Evolutionary conservation across 2,329 filamentous ascomycete species (phyloP).

Genomic region (Thielaviopsis ethacetica): DNA sequence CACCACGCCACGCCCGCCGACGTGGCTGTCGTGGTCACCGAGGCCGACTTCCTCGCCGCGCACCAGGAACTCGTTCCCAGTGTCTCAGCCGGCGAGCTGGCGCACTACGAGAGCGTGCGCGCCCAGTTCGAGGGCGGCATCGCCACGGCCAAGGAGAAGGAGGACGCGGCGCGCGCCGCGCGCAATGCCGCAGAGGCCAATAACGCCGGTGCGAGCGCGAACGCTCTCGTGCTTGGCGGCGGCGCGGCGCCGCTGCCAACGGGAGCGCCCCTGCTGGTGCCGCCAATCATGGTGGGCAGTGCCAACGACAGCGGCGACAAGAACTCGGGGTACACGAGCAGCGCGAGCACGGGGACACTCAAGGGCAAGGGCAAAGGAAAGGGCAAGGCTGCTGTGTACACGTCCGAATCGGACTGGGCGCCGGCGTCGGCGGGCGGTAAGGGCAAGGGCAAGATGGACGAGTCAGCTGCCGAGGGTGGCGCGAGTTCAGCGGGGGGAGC

Average conservation of each 20-base stretch:
- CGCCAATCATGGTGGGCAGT: not conserved
- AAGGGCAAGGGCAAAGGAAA: conserved; percentile 15
- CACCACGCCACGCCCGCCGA: conserved; percentile 73
- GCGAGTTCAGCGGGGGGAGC: conserved; percentile 16
- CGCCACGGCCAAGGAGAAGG: conserved; percentile 20
- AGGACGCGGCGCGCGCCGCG: conserved; percentile 24
- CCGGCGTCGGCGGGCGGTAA: conserved; percentile 23
- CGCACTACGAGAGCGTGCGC: conserved; percentile 77
- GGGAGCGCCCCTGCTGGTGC: conserved; percentile 12
- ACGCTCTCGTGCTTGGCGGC: not conserved
- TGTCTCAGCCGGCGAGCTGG: conserved; percentile 80
- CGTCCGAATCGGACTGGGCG: conserved; percentile 18
- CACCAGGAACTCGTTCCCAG: conserved; percentile 80
- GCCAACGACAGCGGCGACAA: not conserved
- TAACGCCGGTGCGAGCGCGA: not conserved
- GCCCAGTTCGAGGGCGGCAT: conserved; percentile 57
- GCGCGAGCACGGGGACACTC: conserved; percentile 7
- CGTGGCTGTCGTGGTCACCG: conserved; percentile 71
- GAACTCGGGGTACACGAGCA: conserved; percentile 6
- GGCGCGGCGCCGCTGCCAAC: conserved; percentile 15
- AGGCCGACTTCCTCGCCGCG: conserved; percentile 73
- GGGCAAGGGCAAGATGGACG: conserved; percentile 33
- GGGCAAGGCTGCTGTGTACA: conserved; percentile 1
- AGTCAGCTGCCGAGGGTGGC: not conserved
- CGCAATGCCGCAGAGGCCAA: conserved; percentile 11